These are phyloP conservation scores for Dioscorea dumetorum DNA, from an alignment of 106 monocot species.

Conservation along the genomic window DNA sequence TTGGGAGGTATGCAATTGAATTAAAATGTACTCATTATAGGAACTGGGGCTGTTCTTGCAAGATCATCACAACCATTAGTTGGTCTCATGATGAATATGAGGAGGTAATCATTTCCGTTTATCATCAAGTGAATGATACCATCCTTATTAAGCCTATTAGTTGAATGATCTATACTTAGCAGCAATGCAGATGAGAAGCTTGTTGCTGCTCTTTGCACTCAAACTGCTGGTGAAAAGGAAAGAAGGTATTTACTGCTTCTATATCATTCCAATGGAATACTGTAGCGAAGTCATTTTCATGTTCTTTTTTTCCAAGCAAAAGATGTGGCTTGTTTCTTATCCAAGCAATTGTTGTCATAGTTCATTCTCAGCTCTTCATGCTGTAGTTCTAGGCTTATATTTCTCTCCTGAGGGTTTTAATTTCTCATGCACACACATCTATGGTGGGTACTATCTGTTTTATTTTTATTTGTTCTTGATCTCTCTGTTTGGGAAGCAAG, in stretches of 20 bases:
- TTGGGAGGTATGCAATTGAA: background rate
- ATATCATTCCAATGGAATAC: no score
- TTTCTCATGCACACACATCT: no score
- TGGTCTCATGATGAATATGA: slow-evolving; percentile 82
- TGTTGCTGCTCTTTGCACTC: slow-evolving; percentile 80
- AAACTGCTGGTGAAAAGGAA: slow-evolving; percentile 20
- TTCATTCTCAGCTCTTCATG: no score
- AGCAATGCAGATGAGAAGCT: slow-evolving; percentile 98
- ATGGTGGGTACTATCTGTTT: no score
- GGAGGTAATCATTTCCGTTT: slow-evolving; percentile 41
- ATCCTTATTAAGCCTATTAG: background rate
- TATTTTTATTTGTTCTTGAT: no score
- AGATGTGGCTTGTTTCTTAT: background rate
- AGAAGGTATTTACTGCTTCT: no score
- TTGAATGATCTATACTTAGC: slow-evolving; percentile 13
- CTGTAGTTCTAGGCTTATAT: no score
- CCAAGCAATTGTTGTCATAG: background rate
- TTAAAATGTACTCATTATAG: slow-evolving; percentile 26
- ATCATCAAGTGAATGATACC: background rate
- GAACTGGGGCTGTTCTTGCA: slow-evolving; percentile 85
- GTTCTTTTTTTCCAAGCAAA: no score
- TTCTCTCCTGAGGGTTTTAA: no score
- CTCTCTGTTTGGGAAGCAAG: no score
- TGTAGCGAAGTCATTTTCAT: no score
- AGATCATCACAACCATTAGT: slow-evolving; percentile 95